A percentile compares a stretch with the other conserved stretches of the same genome.
phyloP scores from a whole-genome alignment of 345 rosid genomes.

The Euphorbia lathyris region DNA sequence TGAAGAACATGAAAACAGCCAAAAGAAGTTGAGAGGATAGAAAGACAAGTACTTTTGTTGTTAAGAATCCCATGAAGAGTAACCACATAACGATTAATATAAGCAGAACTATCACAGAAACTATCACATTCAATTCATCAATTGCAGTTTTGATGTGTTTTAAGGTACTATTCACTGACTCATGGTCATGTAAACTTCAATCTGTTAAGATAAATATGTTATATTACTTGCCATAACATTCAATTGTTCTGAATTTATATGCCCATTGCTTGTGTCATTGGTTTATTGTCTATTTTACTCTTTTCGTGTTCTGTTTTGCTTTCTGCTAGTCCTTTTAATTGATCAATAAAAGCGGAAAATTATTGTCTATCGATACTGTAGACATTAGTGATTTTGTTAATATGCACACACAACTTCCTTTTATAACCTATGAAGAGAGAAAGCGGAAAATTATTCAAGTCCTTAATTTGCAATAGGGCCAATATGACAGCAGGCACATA shows the following conservation, averaged over 20 bases:
- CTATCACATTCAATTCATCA: not conserved
- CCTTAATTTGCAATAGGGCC: too few relatives aligned
- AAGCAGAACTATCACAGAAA: not conserved
- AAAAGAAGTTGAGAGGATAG: not conserved
- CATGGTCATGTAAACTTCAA: not conserved
- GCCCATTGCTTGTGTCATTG: too few relatives aligned
- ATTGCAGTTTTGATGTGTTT: not conserved
- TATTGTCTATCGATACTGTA: too few relatives aligned
- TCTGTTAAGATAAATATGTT: not conserved
- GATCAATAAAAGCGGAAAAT: too few relatives aligned
- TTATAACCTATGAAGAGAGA: too few relatives aligned
- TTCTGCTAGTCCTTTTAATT: conserved; percentile 52
- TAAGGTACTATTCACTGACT: not conserved
- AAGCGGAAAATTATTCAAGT: too few relatives aligned
- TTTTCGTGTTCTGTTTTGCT: conserved; percentile 18
- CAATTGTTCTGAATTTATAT: not conserved
- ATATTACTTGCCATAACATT: too few relatives aligned
- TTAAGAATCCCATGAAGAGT: not conserved
- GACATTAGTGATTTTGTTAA: too few relatives aligned
- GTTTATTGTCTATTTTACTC: not conserved
- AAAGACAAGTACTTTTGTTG: not conserved
- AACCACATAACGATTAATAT: not conserved
- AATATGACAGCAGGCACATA: too few relatives aligned
- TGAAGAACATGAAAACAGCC: not conserved
- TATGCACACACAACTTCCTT: too few relatives aligned